Conservation (phyloP, 768 basidiomycete species). For the Lanmaoa pseudosensibilis region DNA sequence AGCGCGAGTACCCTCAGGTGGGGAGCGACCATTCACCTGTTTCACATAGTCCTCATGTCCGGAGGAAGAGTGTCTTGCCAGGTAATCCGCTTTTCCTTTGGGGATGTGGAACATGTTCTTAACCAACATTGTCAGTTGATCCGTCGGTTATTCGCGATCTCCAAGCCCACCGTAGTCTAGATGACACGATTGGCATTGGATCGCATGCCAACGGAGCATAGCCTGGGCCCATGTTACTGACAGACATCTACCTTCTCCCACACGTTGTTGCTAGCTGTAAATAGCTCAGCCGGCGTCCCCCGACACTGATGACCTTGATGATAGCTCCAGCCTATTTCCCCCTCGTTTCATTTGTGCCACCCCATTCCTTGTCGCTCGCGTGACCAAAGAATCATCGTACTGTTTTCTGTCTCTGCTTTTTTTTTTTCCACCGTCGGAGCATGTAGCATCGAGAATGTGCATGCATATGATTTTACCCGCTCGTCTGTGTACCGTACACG, state of each 20-base stretch:
- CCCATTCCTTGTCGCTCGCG: slow-evolving; percentile 14
- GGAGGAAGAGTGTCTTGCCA: slow-evolving; percentile 93
- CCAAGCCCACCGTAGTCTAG: slow-evolving; percentile 83
- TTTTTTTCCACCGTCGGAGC: slow-evolving; percentile 20
- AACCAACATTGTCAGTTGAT: slow-evolving; percentile 57
- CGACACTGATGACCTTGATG: slow-evolving; percentile 32
- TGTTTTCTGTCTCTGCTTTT: slow-evolving; percentile 13
- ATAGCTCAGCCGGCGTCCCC: slow-evolving; percentile 15
- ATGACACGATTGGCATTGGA: slow-evolving; percentile 45
- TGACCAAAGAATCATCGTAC: slow-evolving; percentile 16
- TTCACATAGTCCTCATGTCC: slow-evolving; percentile 73
- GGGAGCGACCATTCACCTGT: slow-evolving; percentile 59
- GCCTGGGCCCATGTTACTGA: slow-evolving; percentile 12
- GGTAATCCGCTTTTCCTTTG: slow-evolving; percentile 43
- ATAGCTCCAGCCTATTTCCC: slow-evolving; percentile 23
- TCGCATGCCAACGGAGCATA: slow-evolving; percentile 32
- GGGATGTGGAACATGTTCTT: slow-evolving; percentile 9
- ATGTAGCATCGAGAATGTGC: slow-evolving; percentile 27
- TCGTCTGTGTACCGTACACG: slow-evolving; percentile 24
- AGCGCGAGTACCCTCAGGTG: slow-evolving; percentile 71
- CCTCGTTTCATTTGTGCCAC: slow-evolving; percentile 21
- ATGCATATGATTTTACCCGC: slow-evolving; percentile 27
- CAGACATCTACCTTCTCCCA: slow-evolving; percentile 16
- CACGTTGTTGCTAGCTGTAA: slow-evolving; percentile 25
- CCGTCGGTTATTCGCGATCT: slow-evolving; percentile 85